These are phyloP conservation scores for Cladochytrium replicatum DNA, from an alignment of 192 early-diverging fungal genomes.

Conservation along the genomic window DNA sequence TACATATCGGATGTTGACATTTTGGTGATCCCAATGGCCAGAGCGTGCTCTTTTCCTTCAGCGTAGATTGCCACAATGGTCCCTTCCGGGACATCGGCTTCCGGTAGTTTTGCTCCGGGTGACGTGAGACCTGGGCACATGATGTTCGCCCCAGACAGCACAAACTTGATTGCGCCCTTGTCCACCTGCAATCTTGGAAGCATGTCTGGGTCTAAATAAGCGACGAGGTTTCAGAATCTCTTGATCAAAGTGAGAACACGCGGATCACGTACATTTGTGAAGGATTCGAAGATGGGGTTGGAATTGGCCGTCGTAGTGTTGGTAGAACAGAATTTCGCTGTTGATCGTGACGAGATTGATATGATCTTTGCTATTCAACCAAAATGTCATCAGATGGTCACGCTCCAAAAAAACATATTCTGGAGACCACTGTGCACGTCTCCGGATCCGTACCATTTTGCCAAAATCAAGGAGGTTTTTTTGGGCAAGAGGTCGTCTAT, in stretches of 20 bases:
- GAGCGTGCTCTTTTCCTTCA: slow-evolving; percentile 92
- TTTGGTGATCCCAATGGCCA: slow-evolving; percentile 78
- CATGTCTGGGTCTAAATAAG: slow-evolving; percentile 67
- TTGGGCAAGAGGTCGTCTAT: slow-evolving; percentile 96
- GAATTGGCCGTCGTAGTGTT: slow-evolving; percentile 89
- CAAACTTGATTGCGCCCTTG: slow-evolving; percentile 95
- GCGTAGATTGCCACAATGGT: slow-evolving; percentile 80
- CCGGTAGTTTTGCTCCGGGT: slow-evolving; percentile 76
- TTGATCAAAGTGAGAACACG: neutral
- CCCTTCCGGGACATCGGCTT: slow-evolving; percentile 53
- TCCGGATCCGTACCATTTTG: slow-evolving; percentile 86
- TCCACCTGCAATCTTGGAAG: slow-evolving; percentile 88
- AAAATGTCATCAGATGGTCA: too few relatives aligned
- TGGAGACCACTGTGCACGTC: too few relatives aligned
- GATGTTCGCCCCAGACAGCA: slow-evolving; percentile 91
- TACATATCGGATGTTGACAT: slow-evolving; percentile 88
- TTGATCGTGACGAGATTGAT: slow-evolving; percentile 76
- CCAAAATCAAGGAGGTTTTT: slow-evolving; percentile 72
- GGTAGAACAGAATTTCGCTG: slow-evolving; percentile 82
- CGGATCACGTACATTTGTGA: slow-evolving; percentile 67
- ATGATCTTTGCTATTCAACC: slow-evolving; percentile 67
- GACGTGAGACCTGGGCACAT: slow-evolving; percentile 99
- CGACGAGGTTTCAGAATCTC: neutral
- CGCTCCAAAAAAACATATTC: too few relatives aligned
- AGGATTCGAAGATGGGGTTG: slow-evolving; percentile 77